A percentile compares a stretch with the other conserved stretches of the same genome.
Conservation (phyloP, 2,329 filamentous ascomycete genomes). For the Fusarium tuaranense region DNA sequence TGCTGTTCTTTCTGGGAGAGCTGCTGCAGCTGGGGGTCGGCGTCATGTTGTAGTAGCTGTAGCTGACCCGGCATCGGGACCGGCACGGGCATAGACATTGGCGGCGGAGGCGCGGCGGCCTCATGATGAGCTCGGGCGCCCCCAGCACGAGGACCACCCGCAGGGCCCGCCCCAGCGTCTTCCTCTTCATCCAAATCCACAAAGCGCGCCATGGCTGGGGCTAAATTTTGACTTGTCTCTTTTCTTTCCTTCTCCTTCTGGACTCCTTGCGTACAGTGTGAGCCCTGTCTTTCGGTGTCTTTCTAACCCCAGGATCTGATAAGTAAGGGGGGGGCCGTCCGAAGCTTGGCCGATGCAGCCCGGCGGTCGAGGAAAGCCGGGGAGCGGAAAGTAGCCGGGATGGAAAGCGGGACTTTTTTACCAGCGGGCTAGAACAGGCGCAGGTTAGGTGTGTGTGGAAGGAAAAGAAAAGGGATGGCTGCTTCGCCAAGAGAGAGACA, state of each 20-base stretch:
- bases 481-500: constrained; percentile 21
- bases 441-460: background rate
- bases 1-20: constrained; percentile 43
- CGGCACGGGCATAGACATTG: constrained; percentile 17
- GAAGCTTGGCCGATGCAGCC: constrained; percentile 39
- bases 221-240: constrained; percentile 4
- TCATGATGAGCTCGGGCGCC: constrained; percentile 36
- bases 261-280: constrained; percentile 28
- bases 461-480: constrained; percentile 19
- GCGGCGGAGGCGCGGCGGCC: constrained; percentile 25
- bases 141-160: constrained; percentile 29
- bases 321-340: constrained; percentile 35
- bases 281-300: background rate
- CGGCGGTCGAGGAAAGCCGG: constrained; percentile 33
- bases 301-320: constrained; percentile 44
- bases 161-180: constrained; percentile 33
- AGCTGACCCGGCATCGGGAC: constrained; percentile 38
- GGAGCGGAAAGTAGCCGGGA: constrained; percentile 35
- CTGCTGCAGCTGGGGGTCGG: constrained; percentile 29
- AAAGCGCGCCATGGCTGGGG: constrained; percentile 45
- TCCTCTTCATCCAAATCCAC: constrained; percentile 46
- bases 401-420: constrained; percentile 19
- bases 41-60: constrained; percentile 28
- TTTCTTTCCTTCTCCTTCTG: background rate
- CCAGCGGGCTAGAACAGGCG: constrained; percentile 28